Evolutionary conservation across 1,284 basidiomycete genomes (phyloP), one percentile per base, ranked within the genome.

Genomic region (Malassezia caprae): DNA sequence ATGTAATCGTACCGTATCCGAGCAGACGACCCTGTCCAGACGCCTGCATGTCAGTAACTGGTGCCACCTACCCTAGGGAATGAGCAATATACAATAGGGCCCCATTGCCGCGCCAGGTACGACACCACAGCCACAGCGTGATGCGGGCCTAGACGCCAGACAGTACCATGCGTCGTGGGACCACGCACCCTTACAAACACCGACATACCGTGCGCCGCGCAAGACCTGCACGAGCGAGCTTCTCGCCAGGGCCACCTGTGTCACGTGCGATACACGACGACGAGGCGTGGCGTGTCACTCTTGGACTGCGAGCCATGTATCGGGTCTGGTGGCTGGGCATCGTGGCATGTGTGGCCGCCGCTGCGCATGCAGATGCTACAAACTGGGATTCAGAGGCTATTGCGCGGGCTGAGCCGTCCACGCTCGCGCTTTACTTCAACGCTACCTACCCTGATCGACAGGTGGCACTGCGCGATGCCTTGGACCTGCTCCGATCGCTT

Each of bases 131-230:
- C 55, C 6, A 57, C 19, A 1, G 23, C 31, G 19, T 57, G 55
- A 12, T 51, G 49, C 24, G 50, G 41, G 2, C 55, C 44, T 6
- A 52, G 44, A 3, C 49, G 49, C 55, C 55, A 57, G 3, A 19
- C 12, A 1, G 23, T 40, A 17, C 44, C 48, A 19, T 51, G 31
- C 8, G 10, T 27, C 5, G 54, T 48, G 7, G 55, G 49, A 5
- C 41, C 55, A 15, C 49, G 55, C 24, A 57, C 26, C 2, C 46
- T 50, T 30, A 52, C 55, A 44, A 57, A 57, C 23, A 57, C 44
- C 37, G 37, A 50, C 39, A 31, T 50, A 8, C 12, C 41, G 24
- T n/a, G 41, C 8, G 13, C 6, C 2, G 13, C 12, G 24, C 23
- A 27, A 10, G 41, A 8, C 41, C 8, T 27, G 41, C 41, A 40